phyloP scores from a whole-genome alignment of 164 flowering plant genomes.

The Platanus orientalis region DNA sequence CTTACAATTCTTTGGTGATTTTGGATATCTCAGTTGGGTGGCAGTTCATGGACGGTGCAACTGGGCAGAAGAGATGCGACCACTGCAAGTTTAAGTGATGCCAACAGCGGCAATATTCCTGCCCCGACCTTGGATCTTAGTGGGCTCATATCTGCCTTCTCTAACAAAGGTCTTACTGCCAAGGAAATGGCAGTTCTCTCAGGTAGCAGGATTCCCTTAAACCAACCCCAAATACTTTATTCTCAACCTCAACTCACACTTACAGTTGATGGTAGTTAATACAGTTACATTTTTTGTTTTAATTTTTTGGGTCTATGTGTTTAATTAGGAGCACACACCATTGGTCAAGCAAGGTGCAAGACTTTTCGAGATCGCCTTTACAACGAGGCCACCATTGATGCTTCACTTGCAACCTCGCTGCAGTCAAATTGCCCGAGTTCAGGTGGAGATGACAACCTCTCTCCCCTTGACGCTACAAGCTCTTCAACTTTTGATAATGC shows the following conservation, averaged over 20 bases:
- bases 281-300: too few relatives aligned
- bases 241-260: too few relatives aligned
- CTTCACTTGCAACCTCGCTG: conserved; percentile 10
- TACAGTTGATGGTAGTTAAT: too few relatives aligned
- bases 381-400: conserved; percentile 25
- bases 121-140: conserved; percentile 19
- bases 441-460: conserved; percentile 16
- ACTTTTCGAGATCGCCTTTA: conserved; percentile 20
- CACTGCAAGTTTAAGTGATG: conserved; percentile 33
- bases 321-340: conserved; percentile 25
- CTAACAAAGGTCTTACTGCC: conserved; percentile 24
- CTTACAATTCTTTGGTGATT: too few relatives aligned
- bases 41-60: conserved; percentile 28
- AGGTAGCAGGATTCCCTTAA: conserved; percentile 1
- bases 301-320: not conserved
- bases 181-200: conserved; percentile 39
- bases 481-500: conserved; percentile 18
- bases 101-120: conserved; percentile 35
- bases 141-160: too few relatives aligned
- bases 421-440: conserved; percentile 20
- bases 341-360: conserved; percentile 27
- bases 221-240: too few relatives aligned
- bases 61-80: conserved; percentile 40
- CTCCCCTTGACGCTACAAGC: conserved; percentile 20
- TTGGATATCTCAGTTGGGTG: conserved; percentile 45